Base-by-base conservation (phyloP, 345 rosid genomes). In the Populus pruinosa region DNA sequence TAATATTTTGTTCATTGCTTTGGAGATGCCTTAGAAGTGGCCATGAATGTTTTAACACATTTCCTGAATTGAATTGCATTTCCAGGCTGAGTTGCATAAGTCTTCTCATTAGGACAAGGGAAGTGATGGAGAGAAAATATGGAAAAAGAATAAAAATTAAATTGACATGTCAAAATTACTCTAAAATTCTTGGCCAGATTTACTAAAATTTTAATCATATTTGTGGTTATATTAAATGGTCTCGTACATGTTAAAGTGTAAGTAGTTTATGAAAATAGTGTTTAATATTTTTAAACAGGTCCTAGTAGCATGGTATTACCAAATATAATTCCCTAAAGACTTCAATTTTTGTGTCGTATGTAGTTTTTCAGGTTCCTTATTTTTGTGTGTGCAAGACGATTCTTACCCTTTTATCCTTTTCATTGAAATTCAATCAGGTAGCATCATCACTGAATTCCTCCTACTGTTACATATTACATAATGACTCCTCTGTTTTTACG, bases 361-460 rank as follows among this genome's bases (percentile, higher is more conserved):
- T 47, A 38, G 17, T 1, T 3, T 67, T 61, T 76, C 64, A 38
- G 77, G 50, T 35, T 6, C 59, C 29, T 17, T 18, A 8, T 71
- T 47, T 17, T 61, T 69, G 20, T 67, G 11, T n/a, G 33, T 47
- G 66, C 20, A 56, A 63, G 56, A 44, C 76, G 79, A 69, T 73
- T 49, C 64, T 72, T 31, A 56, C 14, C 11, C 41, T 66, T 14
- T 13, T 66, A 29, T 66, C n/a, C 72, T n/a, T 4, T n/a, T 17
- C 43, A 29, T n/a, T 69, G 78, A 83, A 78, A 39, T 77, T 73
- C 27, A 36, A 70, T 80, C 90, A 96, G 99, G 96, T 87, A 59
- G 88, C 98, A 53, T 84, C 97, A 43, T 93, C 98, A 65, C 83
- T 96, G 84, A 94, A 94, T 83, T 94, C 99, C 44, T 89, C 98